A percentile compares a stretch with the other conserved stretches of the same genome.
phyloP scores from a whole-genome alignment of 768 basidiomycete genomes.

The Phylloporus sp. region DNA sequence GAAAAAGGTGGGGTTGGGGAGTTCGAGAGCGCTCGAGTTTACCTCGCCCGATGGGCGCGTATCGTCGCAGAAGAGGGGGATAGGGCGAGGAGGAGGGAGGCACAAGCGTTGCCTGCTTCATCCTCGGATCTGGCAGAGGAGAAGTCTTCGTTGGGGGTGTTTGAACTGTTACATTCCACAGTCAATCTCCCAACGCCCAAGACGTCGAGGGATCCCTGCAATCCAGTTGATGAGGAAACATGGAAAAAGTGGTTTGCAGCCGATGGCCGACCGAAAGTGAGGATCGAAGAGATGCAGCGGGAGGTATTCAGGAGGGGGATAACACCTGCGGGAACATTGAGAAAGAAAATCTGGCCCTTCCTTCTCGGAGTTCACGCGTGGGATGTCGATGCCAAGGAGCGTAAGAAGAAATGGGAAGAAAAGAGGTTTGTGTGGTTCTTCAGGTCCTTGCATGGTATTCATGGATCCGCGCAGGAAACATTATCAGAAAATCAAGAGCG shows the following conservation, averaged over 20 bases:
- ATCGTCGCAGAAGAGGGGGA: slow-evolving; percentile 99
- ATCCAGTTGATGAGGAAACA: slow-evolving; percentile 68
- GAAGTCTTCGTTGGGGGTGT: slow-evolving; percentile 76
- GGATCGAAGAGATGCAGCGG: slow-evolving; percentile 64
- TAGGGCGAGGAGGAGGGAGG: slow-evolving; percentile 76
- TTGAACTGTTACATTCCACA: slow-evolving; percentile 78
- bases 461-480: slow-evolving; percentile 43
- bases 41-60: slow-evolving; percentile 94
- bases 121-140: slow-evolving; percentile 52
- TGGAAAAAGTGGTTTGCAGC: slow-evolving; percentile 80
- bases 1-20: slow-evolving; percentile 92
- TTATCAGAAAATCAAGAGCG: slow-evolving; percentile 68
- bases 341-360: slow-evolving; percentile 88
- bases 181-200: slow-evolving; percentile 80
- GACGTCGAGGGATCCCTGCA: slow-evolving; percentile 72
- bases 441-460: slow-evolving; percentile 2
- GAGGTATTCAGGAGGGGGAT: slow-evolving; percentile 81
- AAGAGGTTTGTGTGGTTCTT: slow-evolving; percentile 47
- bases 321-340: slow-evolving; percentile 44
- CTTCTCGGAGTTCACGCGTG: slow-evolving; percentile 82
- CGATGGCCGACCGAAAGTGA: slow-evolving; percentile 64
- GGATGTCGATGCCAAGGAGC: slow-evolving; percentile 62
- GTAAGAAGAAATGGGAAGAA: slow-evolving; percentile 55
- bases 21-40: slow-evolving; percentile 94
- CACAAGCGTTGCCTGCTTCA: slow-evolving; percentile 58